Base-by-base conservation (phyloP, 2,329 filamentous ascomycete species). In the Pseudonectria foliicola region DNA sequence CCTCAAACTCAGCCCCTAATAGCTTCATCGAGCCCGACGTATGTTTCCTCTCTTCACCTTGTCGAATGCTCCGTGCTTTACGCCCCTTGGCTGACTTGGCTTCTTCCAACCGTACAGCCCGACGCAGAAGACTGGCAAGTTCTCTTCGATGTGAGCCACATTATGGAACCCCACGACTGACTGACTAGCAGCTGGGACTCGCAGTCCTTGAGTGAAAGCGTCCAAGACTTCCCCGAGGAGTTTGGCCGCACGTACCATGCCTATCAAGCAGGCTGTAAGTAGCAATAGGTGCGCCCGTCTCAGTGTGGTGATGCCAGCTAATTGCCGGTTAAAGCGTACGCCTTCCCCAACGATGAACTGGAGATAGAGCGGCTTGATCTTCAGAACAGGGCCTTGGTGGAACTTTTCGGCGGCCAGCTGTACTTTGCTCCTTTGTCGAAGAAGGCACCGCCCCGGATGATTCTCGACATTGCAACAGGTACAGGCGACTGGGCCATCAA, bases 401-500 rank as follows among this genome's bases (percentile, higher is more conserved):
- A 56, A 24, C 48, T 67, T 2, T 63, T 67, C 33, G 57, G 54
- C 2, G 57, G 51, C n/a, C 59, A 48, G 16, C 58, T 68, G 6
- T 66, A 56, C 48, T 66, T 69, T 42, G 62, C 67, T 2, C 67
- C 67, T 0, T 55, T 64, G n/a, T 56, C 56, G 10, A 43, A 49
- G 16, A 48, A 51, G 3, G 45, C 49, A 4, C 60, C 61, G 4
- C 66, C 66, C 2, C 46, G 49, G 12, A 50, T 52, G 7, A 55
- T 66, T 8, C 54, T 66, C 13, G 67, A 71, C 36, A 53, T 70
- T 21, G 67, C 59, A 11, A 71, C 67, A 0, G 67, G 67, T 4
- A 62, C 60, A 3, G 67, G 67, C 1, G 70, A 75, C 42, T 82
- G 78, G 78, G 76, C 78, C 10, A 77, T 85, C 38, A 74, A 82